Evolutionary conservation across 192 early-diverging fungal species (phyloP), one percentile per base, ranked within the genome.

Genomic region (Coemansia sp.): DNA sequence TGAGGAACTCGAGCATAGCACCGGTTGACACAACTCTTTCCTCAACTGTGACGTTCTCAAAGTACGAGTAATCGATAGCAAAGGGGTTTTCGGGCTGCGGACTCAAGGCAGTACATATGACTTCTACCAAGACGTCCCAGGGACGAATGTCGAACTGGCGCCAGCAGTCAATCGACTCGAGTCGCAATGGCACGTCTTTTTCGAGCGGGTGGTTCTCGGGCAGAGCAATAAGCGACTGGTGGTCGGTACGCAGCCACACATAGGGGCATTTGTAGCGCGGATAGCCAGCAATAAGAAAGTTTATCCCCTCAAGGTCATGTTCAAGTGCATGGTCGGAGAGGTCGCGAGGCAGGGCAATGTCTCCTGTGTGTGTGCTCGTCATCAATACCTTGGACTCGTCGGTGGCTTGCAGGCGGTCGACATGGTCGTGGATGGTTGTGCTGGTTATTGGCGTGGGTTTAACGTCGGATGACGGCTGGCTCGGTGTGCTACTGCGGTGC

Each of bases 121-220:
- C 81, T 67, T 89, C 87, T 13, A 84, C 87, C 38, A 89, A 69
- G 9, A 89, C 83, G 48, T 89, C 84, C 82, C 85, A 84, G 3
- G 85, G 74, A 2, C 80, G 60, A 15, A 87, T 75, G 56, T 89
- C 85, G 73, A 69, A 81, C 13, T 78, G 68, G 21, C 83, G 79
- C 87, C 87, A 89, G 34, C 77, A 73, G 9, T 83, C 82, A n/a
- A 84, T 78, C 0, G 85, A 83, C n/a, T 82, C 81, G 15, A 89
- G 72, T 43, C 80, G 82, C 43, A 89, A 58, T 1, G 87, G 84
- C 40, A 81, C 79, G 53, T 89, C 83, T 1, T 72, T 69, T 62
- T 86, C 86, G 2, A 85, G 46, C 33, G 68, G 67, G 55, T 83
- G 77, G 62, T 78, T 76, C 21, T 80, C 68, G 6, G 61, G 59